phyloP scores from a whole-genome alignment of 768 basidiomycete species.

The Termitomyces sp. region DNA sequence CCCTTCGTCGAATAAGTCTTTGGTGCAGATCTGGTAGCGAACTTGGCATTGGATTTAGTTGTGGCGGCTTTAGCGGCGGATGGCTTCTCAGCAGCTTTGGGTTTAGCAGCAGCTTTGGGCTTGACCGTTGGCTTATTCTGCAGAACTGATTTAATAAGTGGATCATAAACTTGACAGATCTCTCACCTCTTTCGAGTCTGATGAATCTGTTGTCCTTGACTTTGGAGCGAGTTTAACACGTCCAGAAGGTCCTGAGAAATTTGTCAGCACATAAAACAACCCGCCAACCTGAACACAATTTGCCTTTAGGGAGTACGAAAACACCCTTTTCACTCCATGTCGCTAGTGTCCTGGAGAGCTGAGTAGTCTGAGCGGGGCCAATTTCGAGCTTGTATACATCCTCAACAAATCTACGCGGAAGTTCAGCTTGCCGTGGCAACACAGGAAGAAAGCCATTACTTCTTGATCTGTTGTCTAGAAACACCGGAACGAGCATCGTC shows the following conservation, averaged over 20 bases:
- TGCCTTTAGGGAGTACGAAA: slow-evolving; percentile 89
- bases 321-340: slow-evolving; percentile 79
- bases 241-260: slow-evolving; percentile 52
- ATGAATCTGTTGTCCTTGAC: slow-evolving; percentile 33
- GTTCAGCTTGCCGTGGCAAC: slow-evolving; percentile 13
- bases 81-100: slow-evolving; percentile 22
- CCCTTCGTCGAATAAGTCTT: slow-evolving; percentile 27
- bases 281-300: not conserved
- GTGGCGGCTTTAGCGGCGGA: slow-evolving; percentile 17
- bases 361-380: slow-evolving; percentile 70
- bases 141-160: slow-evolving; percentile 8
- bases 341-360: slow-evolving; percentile 78
- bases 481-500: slow-evolving; percentile 83
- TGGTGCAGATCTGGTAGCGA: slow-evolving; percentile 24
- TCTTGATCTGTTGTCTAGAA: slow-evolving; percentile 91
- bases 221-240: slow-evolving; percentile 70
- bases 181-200: slow-evolving; percentile 38
- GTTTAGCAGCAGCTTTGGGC: slow-evolving; percentile 20
- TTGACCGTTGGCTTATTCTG: slow-evolving; percentile 35
- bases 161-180: slow-evolving; percentile 11
- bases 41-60: slow-evolving; percentile 29
- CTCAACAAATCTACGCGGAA: slow-evolving; percentile 68
- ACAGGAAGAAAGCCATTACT: slow-evolving; percentile 41
- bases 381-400: slow-evolving; percentile 79
- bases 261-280: not conserved